Base-by-base conservation (phyloP, 768 basidiomycete genomes). In the Russula compacta region DNA sequence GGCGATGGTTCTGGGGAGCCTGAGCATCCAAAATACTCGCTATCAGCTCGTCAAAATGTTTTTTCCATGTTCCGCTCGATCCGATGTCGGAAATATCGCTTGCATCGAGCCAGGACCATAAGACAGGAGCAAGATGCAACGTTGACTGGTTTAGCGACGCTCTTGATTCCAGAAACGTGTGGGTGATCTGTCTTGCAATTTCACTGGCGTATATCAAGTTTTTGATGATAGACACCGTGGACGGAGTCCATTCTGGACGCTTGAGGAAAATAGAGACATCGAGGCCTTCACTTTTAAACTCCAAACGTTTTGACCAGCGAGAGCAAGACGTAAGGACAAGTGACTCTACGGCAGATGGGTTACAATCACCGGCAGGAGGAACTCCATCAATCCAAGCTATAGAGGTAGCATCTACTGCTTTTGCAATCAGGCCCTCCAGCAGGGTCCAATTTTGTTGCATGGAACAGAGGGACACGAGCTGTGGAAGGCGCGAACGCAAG, bases 161-260 rank as follows among this genome's bases (percentile, higher is more conserved):
- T 0, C 56, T 42, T n/a, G 63, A 62, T 15, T 64, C 58, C 8
- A 73, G 60, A 67, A 71, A 73, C 8, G 50, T 40, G 35, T 56
- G 21, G 40, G 63, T 62, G 39, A 39, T 44, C 9, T 56, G 38
- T 21, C 64, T 51, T 19, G 57, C 59, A 6, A 19, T 21, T 33
- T 67, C 58, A 38, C 72, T 70, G 52, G 69, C 71, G 67, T 84
- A 85, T 14, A 83, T 59, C 5, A 83, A 67, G 8, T 72, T 72
- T 6, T 72, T 66, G 14, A 84, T 69, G 21, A 79, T 78, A 40
- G 69, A 74, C 17, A 77, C 72, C 0, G 78, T 82, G 4, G 79
- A 74, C 1, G 66, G 60, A 0, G 77, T 75, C 79, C 82, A 83
- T 0, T 64, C 48, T 6, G 75, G 68, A 60, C 76, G 77, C 4